phyloP scores from a whole-genome alignment of 2,329 filamentous ascomycete genomes.

The Teratosphaeriaceae sp. region DNA sequence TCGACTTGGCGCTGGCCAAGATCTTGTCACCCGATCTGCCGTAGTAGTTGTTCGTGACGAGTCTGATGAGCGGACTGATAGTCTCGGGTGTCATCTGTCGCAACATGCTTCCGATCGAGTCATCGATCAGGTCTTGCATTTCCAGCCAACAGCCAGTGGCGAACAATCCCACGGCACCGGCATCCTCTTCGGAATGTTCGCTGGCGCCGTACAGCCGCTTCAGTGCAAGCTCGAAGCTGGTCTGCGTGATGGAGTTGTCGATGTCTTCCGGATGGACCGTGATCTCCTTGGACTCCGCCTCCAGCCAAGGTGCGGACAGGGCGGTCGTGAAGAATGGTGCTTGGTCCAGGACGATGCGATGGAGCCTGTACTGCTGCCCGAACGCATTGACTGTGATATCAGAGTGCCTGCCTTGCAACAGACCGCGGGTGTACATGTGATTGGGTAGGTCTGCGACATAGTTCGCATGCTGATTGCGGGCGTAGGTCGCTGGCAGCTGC shows the following conservation, averaged over 20 bases:
- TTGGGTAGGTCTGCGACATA: constrained; percentile 35
- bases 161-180: constrained; percentile 48
- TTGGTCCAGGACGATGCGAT: constrained; percentile 49
- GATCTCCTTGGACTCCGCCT: constrained; percentile 47
- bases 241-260: constrained; percentile 47
- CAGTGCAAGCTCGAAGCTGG: constrained; percentile 48
- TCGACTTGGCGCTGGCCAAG: constrained; percentile 50
- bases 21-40: constrained; percentile 49
- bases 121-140: constrained; percentile 50
- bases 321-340: constrained; percentile 51
- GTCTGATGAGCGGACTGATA: constrained; percentile 43
- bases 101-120: constrained; percentile 48
- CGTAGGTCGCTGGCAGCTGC: constrained; percentile 13
- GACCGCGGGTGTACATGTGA: constrained; percentile 47
- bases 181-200: constrained; percentile 43
- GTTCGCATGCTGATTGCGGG: constrained; percentile 14
- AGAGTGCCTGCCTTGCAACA: constrained; percentile 46
- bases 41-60: constrained; percentile 52
- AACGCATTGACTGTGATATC: constrained; percentile 51
- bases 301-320: constrained; percentile 50
- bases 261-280: constrained; percentile 48
- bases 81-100: constrained; percentile 48
- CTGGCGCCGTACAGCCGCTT: constrained; percentile 49
- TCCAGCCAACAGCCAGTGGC: constrained; percentile 53
- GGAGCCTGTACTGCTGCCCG: constrained; percentile 45